Evolutionary conservation across 1,284 basidiomycete species (phyloP).

Genomic region (Rhodotorula sp.): DNA sequence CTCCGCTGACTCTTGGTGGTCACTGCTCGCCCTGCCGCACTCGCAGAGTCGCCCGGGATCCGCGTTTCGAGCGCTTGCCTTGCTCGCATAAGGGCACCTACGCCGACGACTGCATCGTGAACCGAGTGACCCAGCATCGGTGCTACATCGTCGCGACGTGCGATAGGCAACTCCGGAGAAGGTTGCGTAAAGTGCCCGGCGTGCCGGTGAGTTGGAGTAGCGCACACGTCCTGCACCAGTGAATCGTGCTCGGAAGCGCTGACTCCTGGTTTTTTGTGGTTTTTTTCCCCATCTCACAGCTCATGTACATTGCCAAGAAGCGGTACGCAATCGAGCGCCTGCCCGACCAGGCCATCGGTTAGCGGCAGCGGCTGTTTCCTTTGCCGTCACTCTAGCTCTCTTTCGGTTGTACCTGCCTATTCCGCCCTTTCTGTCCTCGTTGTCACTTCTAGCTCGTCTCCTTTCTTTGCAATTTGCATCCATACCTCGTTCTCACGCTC

Average conservation of each 20-base stretch:
- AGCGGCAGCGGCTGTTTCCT: neutral
- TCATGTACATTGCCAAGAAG: slow-evolving; percentile 92
- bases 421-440: neutral
- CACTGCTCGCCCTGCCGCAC: neutral
- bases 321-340: slow-evolving; percentile 88
- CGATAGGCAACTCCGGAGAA: slow-evolving; percentile 86
- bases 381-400: neutral
- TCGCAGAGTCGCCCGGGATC: slow-evolving; percentile 86
- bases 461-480: too few relatives aligned
- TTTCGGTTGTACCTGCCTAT: neutral
- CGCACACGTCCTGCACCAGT: too few relatives aligned
- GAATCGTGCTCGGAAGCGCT: neutral
- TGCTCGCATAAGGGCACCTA: slow-evolving; percentile 95
- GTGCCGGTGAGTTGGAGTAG: slow-evolving; percentile 59
- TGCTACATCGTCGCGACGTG: slow-evolving; percentile 99
- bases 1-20: too few relatives aligned
- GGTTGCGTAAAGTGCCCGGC: slow-evolving; percentile 90
- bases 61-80: slow-evolving; percentile 87
- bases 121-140: slow-evolving; percentile 89
- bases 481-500: too few relatives aligned
- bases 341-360: slow-evolving; percentile 72
- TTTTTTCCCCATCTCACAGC: slow-evolving; percentile 28
- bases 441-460: neutral
- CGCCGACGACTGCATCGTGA: slow-evolving; percentile 96
- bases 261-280: neutral